Percentiles rank a stretch among this genome's conserved stretches.
These are phyloP conservation scores for Peterozyma toletana DNA, from an alignment of 805 yeast species.

Conservation along the genomic window DNA sequence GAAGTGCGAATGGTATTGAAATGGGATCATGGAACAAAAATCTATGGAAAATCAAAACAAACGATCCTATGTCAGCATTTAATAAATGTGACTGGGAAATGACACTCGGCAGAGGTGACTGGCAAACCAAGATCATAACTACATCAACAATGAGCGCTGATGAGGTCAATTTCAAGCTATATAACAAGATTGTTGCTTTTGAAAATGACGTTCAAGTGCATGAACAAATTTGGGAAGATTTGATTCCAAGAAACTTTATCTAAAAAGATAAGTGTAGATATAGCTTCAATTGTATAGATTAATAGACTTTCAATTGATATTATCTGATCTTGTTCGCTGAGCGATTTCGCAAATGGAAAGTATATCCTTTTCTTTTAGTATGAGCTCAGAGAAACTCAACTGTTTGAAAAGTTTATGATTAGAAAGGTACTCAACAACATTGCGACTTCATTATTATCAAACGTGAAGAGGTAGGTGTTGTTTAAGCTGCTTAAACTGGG, in stretches of 20 bases:
- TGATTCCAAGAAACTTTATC: conserved; percentile 24
- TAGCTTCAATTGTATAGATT: too few relatives aligned
- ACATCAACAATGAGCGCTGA: conserved; percentile 24
- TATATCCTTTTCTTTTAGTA: too few relatives aligned
- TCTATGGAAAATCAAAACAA: conserved; percentile 26
- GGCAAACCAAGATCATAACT: conserved; percentile 28
- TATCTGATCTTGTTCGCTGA: too few relatives aligned
- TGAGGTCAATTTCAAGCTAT: conserved; percentile 22
- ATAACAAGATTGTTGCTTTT: conserved; percentile 25
- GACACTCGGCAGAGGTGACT: conserved; percentile 32
- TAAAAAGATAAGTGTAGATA: conserved; percentile 10
- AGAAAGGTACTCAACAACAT: neutral
- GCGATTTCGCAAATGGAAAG: too few relatives aligned
- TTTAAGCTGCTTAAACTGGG: too few relatives aligned
- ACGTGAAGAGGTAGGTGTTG: too few relatives aligned
- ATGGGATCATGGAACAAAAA: conserved; percentile 33
- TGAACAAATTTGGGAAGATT: conserved; percentile 26
- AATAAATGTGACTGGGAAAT: conserved; percentile 32
- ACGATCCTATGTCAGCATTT: conserved; percentile 31
- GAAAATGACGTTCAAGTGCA: conserved; percentile 24
- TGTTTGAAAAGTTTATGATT: too few relatives aligned
- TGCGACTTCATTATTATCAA: too few relatives aligned
- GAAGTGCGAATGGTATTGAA: conserved; percentile 27
- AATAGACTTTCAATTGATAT: too few relatives aligned
- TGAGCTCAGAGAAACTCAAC: too few relatives aligned